Conservation (phyloP, 306 rosid species). For the Gleditsia sinensis region DNA sequence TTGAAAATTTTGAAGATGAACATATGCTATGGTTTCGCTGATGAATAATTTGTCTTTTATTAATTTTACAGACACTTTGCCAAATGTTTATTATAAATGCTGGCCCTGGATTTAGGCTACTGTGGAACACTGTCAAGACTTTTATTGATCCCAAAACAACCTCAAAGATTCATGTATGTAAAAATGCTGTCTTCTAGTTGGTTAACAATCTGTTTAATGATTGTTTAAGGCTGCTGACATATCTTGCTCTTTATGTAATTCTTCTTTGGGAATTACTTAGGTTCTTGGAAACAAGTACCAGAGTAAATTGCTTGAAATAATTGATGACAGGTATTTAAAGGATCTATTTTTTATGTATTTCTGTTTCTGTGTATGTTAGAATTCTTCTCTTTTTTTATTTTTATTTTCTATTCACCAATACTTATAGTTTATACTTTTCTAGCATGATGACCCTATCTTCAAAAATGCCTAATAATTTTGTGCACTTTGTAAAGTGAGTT, state of each 20-base stretch:
- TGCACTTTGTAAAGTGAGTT: constrained; percentile 69
- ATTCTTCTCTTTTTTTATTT: background rate
- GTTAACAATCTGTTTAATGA: constrained; percentile 15
- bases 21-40: constrained; percentile 1
- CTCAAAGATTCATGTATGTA: constrained; percentile 89
- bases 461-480: constrained; percentile 31
- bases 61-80: constrained; percentile 72
- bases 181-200: constrained; percentile 18
- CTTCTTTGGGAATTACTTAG: constrained; percentile 45
- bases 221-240: constrained; percentile 30
- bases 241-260: background rate
- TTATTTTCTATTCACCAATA: background rate
- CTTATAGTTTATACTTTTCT: constrained; percentile 16
- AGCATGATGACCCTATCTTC: constrained; percentile 3
- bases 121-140: constrained; percentile 86
- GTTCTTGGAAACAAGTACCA: constrained; percentile 98
- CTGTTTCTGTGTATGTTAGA: constrained; percentile 1
- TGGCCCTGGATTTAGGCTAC: constrained; percentile 93
- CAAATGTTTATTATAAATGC: constrained; percentile 99
- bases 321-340: constrained; percentile 96
- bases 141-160: constrained; percentile 96
- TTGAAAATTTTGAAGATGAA: constrained; percentile 12
- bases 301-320: constrained; percentile 85
- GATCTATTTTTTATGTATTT: too few relatives aligned
- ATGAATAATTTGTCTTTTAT: constrained; percentile 16